These are phyloP conservation scores for Graphilbum fragrans DNA, from an alignment of 2,329 filamentous ascomycete genomes.

Conservation along the genomic window DNA sequence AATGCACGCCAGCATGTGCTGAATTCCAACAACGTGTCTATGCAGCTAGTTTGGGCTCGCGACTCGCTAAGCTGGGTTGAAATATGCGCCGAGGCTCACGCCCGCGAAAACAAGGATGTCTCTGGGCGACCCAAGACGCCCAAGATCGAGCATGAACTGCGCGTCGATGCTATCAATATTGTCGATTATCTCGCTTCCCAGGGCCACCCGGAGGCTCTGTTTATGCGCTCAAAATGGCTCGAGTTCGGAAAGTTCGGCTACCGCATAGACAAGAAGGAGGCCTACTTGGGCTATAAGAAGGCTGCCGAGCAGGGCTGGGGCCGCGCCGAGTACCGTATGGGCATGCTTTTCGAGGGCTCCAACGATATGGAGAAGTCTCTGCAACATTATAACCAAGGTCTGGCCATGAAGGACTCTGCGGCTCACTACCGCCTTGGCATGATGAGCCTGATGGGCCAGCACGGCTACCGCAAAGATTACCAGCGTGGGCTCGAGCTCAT, in stretches of 20 bases:
- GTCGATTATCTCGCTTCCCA: constrained; percentile 83
- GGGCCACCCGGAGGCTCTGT: constrained; percentile 84
- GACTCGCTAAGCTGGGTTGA: constrained; percentile 86
- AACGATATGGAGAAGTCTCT: constrained; percentile 88
- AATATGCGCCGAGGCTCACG: constrained; percentile 63
- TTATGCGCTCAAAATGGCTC: constrained; percentile 91
- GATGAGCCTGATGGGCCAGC: constrained; percentile 93
- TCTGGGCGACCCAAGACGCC: constrained; percentile 62
- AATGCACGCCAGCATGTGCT: constrained; percentile 73
- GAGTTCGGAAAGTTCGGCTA: constrained; percentile 95
- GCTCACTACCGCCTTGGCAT: constrained; percentile 81
- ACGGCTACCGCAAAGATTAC: constrained; percentile 77
- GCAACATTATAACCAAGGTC: constrained; percentile 76
- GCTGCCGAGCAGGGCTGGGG: constrained; percentile 77
- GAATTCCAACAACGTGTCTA: constrained; percentile 86
- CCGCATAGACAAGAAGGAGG: constrained; percentile 86
- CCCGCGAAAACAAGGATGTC: constrained; percentile 43
- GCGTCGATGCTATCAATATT: constrained; percentile 82
- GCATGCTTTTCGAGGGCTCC: constrained; percentile 94
- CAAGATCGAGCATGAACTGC: constrained; percentile 76
- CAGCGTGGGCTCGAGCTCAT: constrained; percentile 70
- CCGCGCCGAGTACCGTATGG: constrained; percentile 89
- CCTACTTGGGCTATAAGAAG: constrained; percentile 73
- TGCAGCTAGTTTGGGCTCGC: constrained; percentile 94
- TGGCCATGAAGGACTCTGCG: constrained; percentile 73